Conservation (phyloP, 305 asterid genomes). For the Ilex paraguariensis region DNA sequence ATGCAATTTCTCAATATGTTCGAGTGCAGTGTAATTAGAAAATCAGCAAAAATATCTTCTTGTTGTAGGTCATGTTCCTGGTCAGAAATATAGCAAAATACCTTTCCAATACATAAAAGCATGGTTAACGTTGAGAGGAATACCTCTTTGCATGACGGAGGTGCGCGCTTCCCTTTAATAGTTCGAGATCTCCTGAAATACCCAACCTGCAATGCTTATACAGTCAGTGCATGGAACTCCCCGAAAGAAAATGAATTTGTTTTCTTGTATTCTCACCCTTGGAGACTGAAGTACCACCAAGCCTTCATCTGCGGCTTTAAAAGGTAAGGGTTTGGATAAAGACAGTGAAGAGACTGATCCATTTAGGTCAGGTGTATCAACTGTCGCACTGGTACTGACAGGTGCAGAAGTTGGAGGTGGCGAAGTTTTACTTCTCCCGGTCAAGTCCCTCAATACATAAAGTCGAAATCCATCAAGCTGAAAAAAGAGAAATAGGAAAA, state of each 20-base stretch:
- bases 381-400: constrained; percentile 27
- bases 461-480: constrained; percentile 76
- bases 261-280: constrained; percentile 36
- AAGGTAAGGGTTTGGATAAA: constrained; percentile 34
- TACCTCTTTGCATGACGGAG: constrained; percentile 90
- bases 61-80: too few species aligned
- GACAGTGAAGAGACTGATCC: constrained; percentile 65
- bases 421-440: constrained; percentile 37
- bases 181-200: constrained; percentile 77
- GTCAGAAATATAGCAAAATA: too few species aligned
- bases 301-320: constrained; percentile 75
- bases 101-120: neutral
- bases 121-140: neutral
- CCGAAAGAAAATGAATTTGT: neutral
- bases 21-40: neutral
- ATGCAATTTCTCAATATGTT: too few species aligned
- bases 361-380: constrained; percentile 44
- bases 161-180: constrained; percentile 73
- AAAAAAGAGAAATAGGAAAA: constrained; percentile 9
- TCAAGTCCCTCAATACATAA: constrained; percentile 53
- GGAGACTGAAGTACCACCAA: constrained; percentile 76
- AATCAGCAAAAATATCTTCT: too few species aligned
- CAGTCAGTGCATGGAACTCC: constrained; percentile 8
- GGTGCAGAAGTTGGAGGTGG: constrained; percentile 52
- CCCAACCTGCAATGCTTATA: constrained; percentile 63